These are phyloP conservation scores for Quercus berberidifolia DNA, from an alignment of 306 rosid genomes.

Conservation along the genomic window DNA sequence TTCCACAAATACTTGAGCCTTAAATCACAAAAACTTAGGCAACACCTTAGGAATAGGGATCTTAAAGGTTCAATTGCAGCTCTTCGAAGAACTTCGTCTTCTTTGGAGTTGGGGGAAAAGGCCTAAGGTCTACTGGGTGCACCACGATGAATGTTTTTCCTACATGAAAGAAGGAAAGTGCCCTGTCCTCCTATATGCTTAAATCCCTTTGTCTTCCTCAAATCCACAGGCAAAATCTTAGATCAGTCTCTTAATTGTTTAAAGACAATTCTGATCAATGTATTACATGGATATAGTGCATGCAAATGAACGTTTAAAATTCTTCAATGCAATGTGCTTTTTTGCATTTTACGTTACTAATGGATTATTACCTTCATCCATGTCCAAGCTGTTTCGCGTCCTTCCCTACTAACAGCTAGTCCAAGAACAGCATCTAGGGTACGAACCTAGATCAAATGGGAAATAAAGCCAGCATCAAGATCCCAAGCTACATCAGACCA, in stretches of 20 bases:
- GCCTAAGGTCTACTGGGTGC: neutral
- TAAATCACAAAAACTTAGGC: neutral
- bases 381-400: constrained; percentile 81
- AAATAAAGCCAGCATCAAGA: constrained; percentile 12
- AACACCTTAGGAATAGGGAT: neutral
- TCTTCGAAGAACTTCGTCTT: neutral
- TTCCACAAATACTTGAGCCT: neutral
- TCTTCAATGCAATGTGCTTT: neutral
- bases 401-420: constrained; percentile 49
- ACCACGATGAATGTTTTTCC: neutral
- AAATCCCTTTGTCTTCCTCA: too few species aligned
- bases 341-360: constrained; percentile 2
- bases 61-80: neutral
- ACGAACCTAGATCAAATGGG: constrained; percentile 52
- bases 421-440: constrained; percentile 82
- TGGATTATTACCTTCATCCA: constrained; percentile 70
- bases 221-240: too few species aligned
- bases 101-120: too few species aligned
- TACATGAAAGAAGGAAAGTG: too few species aligned
- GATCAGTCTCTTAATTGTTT: neutral
- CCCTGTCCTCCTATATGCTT: too few species aligned
- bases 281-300: neutral
- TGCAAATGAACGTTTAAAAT: neutral
- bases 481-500: constrained; percentile 20
- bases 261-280: neutral